Percentiles rank a stretch among this genome's conserved stretches.
phyloP scores from a whole-genome alignment of 768 basidiomycete genomes.

The Pulveroboletus sp. region DNA sequence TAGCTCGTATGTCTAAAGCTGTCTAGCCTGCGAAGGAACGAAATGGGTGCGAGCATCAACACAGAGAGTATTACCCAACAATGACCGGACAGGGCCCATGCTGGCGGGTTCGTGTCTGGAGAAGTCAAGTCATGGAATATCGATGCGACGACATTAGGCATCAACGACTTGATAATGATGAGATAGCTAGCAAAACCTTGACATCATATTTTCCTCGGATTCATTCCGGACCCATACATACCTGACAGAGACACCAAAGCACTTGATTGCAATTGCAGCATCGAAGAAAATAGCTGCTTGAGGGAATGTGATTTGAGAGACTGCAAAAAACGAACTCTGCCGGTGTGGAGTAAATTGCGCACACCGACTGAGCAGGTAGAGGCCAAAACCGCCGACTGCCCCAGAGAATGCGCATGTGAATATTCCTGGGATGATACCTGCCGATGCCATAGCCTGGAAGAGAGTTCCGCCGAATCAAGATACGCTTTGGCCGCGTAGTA shows the following conservation, averaged over 20 bases:
- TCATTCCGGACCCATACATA: conserved; percentile 32
- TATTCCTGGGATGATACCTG: conserved; percentile 87
- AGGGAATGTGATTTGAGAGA: conserved; percentile 87
- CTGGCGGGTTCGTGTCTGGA: conserved; percentile 60
- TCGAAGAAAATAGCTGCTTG: conserved; percentile 87
- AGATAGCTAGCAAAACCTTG: conserved; percentile 54
- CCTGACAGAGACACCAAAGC: conserved; percentile 95
- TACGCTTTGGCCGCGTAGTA: background rate
- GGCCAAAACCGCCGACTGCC: conserved; percentile 71
- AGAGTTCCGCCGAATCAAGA: background rate
- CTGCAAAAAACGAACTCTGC: conserved; percentile 77
- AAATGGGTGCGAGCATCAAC: conserved; percentile 73
- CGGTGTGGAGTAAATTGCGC: conserved; percentile 75
- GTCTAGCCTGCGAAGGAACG: conserved; percentile 80
- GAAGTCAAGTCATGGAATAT: conserved; percentile 78
- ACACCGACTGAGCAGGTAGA: conserved; percentile 85
- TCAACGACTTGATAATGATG: conserved; percentile 89
- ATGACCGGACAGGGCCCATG: conserved; percentile 73
- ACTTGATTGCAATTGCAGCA: conserved; percentile 92
- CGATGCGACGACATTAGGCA: conserved; percentile 86
- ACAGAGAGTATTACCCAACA: conserved; percentile 83
- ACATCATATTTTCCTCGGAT: background rate
- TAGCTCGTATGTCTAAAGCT: conserved; percentile 90
- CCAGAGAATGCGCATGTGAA: conserved; percentile 86
- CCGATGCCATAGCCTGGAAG: conserved; percentile 80